Percentiles rank a stretch among this genome's conserved stretches.
Evolutionary conservation across 345 rosid species (phyloP).

Genomic region (Eucalyptus pumila): DNA sequence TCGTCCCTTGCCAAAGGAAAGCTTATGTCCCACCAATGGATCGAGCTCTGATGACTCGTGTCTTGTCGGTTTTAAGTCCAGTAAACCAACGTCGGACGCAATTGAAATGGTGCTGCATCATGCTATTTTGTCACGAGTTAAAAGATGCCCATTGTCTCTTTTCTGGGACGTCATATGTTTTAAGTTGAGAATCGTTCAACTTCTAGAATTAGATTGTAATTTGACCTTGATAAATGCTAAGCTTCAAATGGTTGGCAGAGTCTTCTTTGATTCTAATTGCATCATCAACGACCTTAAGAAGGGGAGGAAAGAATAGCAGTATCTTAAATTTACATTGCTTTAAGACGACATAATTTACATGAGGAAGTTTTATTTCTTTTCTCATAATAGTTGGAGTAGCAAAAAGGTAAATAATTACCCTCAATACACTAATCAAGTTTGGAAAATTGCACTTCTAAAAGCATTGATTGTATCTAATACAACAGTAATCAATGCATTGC

Average conservation of each 20-base stretch:
- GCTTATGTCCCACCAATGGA: neutral
- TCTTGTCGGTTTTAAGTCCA: neutral
- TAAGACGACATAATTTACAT: neutral
- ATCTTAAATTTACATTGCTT: neutral
- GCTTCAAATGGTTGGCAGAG: neutral
- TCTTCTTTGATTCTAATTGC: neutral
- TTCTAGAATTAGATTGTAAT: neutral
- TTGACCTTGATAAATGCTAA: neutral
- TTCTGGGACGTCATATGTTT: neutral
- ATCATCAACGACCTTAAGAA: neutral
- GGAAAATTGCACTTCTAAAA: neutral
- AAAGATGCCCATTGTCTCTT: neutral
- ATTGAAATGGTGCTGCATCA: neutral
- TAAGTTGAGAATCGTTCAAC: neutral
- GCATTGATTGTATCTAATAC: neutral
- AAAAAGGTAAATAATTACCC: no score
- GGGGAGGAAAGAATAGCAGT: neutral
- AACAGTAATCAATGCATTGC: neutral
- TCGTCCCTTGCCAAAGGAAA: neutral
- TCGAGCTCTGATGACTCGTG: neutral
- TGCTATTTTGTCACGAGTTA: neutral
- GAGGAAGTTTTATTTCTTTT: neutral
- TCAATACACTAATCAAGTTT: neutral
- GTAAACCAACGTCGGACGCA: neutral
- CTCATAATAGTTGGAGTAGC: neutral